These are phyloP conservation scores for Alloascoidea africana DNA, from an alignment of 805 yeast genomes.

Conservation along the genomic window DNA sequence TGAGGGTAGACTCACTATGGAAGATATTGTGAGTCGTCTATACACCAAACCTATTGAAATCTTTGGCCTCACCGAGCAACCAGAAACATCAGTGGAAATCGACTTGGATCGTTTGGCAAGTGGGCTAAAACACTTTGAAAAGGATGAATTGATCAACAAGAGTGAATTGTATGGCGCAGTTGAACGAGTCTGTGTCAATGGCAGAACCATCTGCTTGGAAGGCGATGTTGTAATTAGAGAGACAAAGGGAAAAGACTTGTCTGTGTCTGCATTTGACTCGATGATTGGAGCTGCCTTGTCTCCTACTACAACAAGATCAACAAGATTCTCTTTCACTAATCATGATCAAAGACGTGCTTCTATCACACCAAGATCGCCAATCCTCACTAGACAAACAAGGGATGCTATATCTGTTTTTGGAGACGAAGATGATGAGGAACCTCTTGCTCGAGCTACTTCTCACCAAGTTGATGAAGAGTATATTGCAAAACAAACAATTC, in stretches of 20 bases:
- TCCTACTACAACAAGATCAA: constrained; percentile 13
- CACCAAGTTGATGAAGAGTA: constrained; percentile 46
- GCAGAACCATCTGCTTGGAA: constrained; percentile 72
- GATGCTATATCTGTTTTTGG: constrained; percentile 16
- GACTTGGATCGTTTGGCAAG: constrained; percentile 61
- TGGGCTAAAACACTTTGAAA: constrained; percentile 19
- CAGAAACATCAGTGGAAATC: constrained; percentile 60
- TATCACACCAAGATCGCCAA: constrained; percentile 16
- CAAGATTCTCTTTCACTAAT: constrained; percentile 37
- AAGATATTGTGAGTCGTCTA: constrained; percentile 56
- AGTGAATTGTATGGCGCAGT: constrained; percentile 59
- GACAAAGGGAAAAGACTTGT: constrained; percentile 47
- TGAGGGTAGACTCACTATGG: constrained; percentile 54
- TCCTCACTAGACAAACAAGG: constrained; percentile 20
- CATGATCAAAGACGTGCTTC: constrained; percentile 26
- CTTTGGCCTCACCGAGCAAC: constrained; percentile 68
- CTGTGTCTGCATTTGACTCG: constrained; percentile 18
- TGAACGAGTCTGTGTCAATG: constrained; percentile 72
- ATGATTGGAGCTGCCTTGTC: constrained; percentile 16
- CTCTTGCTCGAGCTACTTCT: constrained; percentile 9
- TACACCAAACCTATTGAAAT: constrained; percentile 72
- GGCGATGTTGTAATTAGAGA: constrained; percentile 50
- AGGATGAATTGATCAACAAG: neutral
- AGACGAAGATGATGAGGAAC: constrained; percentile 20
- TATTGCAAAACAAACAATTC: constrained; percentile 56